Conservation (phyloP, 2,329 filamentous ascomycete genomes). For the Cadophora gregata region DNA sequence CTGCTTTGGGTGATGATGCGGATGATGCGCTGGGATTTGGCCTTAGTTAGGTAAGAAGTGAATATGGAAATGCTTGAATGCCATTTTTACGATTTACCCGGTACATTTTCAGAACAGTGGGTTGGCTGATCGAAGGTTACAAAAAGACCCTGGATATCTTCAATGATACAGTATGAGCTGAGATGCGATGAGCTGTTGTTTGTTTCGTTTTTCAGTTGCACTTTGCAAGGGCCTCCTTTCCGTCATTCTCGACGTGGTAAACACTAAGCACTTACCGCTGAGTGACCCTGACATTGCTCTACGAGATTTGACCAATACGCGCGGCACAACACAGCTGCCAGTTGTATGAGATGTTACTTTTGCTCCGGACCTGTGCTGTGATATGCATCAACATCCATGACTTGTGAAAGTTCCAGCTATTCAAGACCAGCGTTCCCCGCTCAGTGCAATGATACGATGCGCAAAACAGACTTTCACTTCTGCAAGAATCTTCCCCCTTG, state of each 20-base stretch:
- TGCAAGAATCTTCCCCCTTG: neutral
- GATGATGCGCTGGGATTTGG: neutral
- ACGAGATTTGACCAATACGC: neutral
- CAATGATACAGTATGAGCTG: neutral
- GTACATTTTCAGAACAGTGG: neutral
- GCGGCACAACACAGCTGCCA: neutral
- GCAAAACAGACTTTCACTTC: neutral
- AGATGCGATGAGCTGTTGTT: neutral
- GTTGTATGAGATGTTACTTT: neutral
- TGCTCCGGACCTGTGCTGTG: neutral
- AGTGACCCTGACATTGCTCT: neutral
- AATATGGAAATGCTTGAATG: neutral
- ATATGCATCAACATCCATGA: neutral
- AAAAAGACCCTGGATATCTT: neutral
- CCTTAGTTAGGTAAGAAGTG: neutral
- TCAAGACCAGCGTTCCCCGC: neutral
- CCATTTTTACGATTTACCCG: neutral
- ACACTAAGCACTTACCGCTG: neutral
- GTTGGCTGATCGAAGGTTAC: neutral
- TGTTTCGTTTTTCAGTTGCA: conserved; percentile 3
- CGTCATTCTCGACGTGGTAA: neutral
- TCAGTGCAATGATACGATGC: neutral
- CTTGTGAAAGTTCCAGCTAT: neutral
- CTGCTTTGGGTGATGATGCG: conserved; percentile 8
- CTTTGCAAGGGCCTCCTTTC: conserved; percentile 2